Evolutionary conservation across 768 basidiomycete species (phyloP).

Genomic region (Russula earlei): DNA sequence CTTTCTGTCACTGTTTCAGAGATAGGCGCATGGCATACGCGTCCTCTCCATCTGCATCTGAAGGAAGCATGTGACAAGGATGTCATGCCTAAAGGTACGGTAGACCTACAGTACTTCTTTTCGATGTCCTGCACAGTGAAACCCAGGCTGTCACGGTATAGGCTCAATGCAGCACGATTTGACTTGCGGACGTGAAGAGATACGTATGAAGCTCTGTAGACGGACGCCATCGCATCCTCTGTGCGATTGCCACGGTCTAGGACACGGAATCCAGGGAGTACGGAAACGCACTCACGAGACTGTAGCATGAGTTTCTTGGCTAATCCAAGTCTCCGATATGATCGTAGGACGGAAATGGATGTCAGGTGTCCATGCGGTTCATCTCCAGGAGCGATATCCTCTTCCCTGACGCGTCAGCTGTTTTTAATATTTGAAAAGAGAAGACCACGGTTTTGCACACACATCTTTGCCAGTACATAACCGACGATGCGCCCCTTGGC

Average conservation of each 20-base stretch:
- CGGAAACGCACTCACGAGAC: constrained; percentile 53
- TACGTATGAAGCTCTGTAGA: constrained; percentile 79
- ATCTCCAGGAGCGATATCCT: constrained; percentile 46
- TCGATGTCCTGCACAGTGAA: constrained; percentile 83
- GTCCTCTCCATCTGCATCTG: constrained; percentile 93
- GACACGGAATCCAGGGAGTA: neutral
- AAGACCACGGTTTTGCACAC: constrained; percentile 20
- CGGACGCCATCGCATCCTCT: constrained; percentile 88
- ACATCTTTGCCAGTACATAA: constrained; percentile 97
- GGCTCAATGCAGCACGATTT: constrained; percentile 82
- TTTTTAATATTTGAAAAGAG: neutral
- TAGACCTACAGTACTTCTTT: constrained; percentile 76
- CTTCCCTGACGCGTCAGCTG: constrained; percentile 42
- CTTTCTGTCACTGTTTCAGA: constrained; percentile 31
- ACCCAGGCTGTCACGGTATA: constrained; percentile 85
- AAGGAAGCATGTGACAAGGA: neutral
- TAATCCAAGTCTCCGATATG: constrained; percentile 83
- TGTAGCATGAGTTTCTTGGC: constrained; percentile 93
- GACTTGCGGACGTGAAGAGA: constrained; percentile 90
- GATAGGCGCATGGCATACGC: constrained; percentile 84
- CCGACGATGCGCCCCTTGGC: constrained; percentile 84
- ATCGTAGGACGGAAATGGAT: constrained; percentile 88
- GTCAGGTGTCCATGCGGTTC: constrained; percentile 87
- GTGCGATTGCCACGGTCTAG: neutral
- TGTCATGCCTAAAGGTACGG: constrained; percentile 21